These are phyloP conservation scores for Ophiosphaerella korrae DNA, from an alignment of 2,329 filamentous ascomycete genomes.

Conservation along the genomic window DNA sequence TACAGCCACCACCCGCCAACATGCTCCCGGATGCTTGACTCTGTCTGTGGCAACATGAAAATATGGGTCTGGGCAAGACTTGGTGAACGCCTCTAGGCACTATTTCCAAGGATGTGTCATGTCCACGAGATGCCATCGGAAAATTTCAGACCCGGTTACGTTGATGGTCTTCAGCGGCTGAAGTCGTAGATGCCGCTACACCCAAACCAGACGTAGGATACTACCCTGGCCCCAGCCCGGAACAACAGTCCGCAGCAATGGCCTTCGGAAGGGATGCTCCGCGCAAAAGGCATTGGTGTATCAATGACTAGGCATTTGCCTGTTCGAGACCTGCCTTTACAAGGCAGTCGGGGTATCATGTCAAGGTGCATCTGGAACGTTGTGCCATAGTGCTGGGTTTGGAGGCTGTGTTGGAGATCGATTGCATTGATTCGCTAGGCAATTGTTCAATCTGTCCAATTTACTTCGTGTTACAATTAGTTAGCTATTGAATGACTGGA, in stretches of 20 bases:
- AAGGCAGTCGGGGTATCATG: neutral
- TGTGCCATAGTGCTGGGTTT: neutral
- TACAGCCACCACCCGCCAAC: neutral
- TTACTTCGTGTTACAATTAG: neutral
- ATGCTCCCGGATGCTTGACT: neutral
- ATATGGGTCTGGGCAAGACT: too few species aligned
- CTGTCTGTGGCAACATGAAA: neutral
- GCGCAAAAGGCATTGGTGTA: too few species aligned
- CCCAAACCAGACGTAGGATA: neutral
- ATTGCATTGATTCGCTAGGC: neutral
- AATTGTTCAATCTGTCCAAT: neutral
- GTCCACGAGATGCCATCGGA: neutral
- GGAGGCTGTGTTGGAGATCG: too few species aligned
- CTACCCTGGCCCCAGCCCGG: neutral
- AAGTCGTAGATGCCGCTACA: neutral
- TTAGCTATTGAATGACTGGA: neutral
- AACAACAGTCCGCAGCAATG: neutral
- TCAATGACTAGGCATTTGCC: too few species aligned
- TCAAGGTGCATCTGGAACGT: neutral
- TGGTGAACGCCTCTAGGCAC: neutral
- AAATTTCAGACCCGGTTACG: neutral
- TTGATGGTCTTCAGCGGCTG: neutral
- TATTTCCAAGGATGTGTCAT: too few species aligned
- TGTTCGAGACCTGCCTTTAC: too few species aligned
- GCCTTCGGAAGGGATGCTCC: too few species aligned